phyloP scores from a whole-genome alignment of 306 rosid species.

The Quercus suber region DNA sequence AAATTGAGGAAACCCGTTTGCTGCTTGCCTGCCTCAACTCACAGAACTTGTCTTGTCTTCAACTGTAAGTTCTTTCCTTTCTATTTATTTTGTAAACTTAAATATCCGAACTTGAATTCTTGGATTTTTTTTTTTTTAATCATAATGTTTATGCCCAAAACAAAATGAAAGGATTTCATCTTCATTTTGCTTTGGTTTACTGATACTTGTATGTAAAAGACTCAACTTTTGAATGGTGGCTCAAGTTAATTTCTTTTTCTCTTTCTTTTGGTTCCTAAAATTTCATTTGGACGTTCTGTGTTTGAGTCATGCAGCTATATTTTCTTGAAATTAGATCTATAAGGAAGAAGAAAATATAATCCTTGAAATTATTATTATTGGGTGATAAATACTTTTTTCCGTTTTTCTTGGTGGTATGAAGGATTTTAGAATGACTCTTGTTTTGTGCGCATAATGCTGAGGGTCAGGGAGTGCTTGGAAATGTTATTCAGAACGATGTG shows the following conservation, averaged over 20 bases:
- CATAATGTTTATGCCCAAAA: background rate
- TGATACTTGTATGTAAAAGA: background rate
- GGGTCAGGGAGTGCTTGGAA: background rate
- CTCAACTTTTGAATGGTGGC: background rate
- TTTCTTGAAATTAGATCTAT: background rate
- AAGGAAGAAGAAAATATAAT: too few relatives aligned
- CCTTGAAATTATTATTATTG: background rate
- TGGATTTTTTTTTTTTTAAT: background rate
- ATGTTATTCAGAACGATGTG: constrained; percentile 36
- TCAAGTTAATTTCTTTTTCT: too few relatives aligned
- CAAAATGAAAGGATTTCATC: background rate
- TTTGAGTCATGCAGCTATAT: background rate
- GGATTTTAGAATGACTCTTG: background rate
- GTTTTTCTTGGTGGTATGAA: background rate
- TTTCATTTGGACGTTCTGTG: background rate
- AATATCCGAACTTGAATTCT: background rate
- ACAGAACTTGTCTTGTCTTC: background rate
- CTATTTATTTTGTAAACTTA: background rate
- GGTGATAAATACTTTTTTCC: background rate
- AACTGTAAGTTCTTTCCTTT: constrained; percentile 1
- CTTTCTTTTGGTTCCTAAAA: too few relatives aligned
- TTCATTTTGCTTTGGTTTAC: background rate
- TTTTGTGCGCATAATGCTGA: constrained; percentile 13
- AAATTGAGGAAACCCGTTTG: background rate
- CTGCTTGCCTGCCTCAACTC: background rate